phyloP scores from a whole-genome alignment of 176 grass and related monocot genomes.

The Canna indica region DNA sequence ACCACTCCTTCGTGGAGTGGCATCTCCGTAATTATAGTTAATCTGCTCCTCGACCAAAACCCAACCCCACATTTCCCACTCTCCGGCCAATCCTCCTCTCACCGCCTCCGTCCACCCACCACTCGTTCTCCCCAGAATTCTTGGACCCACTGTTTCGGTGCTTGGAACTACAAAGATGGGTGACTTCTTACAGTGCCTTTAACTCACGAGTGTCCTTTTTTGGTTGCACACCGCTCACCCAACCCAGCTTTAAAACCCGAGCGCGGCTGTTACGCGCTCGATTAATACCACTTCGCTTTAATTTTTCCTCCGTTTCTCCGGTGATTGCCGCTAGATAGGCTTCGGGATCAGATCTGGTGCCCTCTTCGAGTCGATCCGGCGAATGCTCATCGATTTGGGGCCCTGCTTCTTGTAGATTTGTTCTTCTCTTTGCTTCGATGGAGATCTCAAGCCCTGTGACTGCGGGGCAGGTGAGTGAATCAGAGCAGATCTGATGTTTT shows the following conservation, averaged over 20 bases:
- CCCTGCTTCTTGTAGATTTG: not conserved
- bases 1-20: too few relatives aligned
- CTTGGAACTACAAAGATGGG: too few relatives aligned
- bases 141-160: too few relatives aligned
- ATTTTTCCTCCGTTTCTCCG: not conserved
- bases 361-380: not conserved
- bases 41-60: too few relatives aligned
- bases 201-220: not conserved
- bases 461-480: constrained; percentile 4
- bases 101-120: too few relatives aligned
- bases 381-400: not conserved
- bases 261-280: not conserved
- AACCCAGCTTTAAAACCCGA: not conserved
- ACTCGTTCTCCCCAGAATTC: too few relatives aligned
- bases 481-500: not conserved
- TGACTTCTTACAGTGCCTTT: not conserved
- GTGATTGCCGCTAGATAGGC: not conserved
- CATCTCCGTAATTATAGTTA: too few relatives aligned
- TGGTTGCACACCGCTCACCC: not conserved
- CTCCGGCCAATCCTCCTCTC: too few relatives aligned
- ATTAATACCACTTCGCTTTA: not conserved
- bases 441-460: constrained; percentile 8
- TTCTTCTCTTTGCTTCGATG: not conserved
- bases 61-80: too few relatives aligned
- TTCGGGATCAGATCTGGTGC: constrained; percentile 5